Evolutionary conservation across 306 rosid species (phyloP).

Genomic region (Glycine soja): DNA sequence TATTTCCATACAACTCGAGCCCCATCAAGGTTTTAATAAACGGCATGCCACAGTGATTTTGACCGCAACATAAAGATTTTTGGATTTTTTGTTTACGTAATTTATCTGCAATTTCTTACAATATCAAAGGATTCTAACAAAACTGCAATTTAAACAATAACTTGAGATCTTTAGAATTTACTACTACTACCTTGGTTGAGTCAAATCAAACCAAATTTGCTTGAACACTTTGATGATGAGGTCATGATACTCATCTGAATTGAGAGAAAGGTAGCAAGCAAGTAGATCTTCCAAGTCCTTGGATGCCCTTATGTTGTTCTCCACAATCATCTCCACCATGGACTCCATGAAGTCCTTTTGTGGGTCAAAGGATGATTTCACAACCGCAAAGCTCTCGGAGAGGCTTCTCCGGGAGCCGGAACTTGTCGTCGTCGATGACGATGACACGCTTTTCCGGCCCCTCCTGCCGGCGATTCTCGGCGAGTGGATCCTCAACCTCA

Average conservation of each 20-base stretch:
- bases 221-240: slow-evolving; percentile 77
- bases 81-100: background rate
- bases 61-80: background rate
- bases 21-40: background rate
- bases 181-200: slow-evolving; percentile 43
- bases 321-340: slow-evolving; percentile 88
- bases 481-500: slow-evolving; percentile 60
- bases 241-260: slow-evolving; percentile 77
- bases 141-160: background rate
- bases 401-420: slow-evolving; percentile 56
- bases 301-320: slow-evolving; percentile 72
- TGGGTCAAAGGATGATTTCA: slow-evolving; percentile 74
- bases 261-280: slow-evolving; percentile 80
- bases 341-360: slow-evolving; percentile 77
- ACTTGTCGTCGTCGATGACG: background rate
- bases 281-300: slow-evolving; percentile 92
- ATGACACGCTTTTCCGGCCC: slow-evolving; percentile 56
- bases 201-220: slow-evolving; percentile 89
- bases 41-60: background rate
- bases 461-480: slow-evolving; percentile 55
- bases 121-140: background rate
- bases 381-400: slow-evolving; percentile 69
- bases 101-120: background rate
- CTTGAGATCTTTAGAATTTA: background rate
- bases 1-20: background rate